Evolutionary conservation across 2,329 filamentous ascomycete genomes (phyloP).

Genomic region (Paramyrothecium roridum): DNA sequence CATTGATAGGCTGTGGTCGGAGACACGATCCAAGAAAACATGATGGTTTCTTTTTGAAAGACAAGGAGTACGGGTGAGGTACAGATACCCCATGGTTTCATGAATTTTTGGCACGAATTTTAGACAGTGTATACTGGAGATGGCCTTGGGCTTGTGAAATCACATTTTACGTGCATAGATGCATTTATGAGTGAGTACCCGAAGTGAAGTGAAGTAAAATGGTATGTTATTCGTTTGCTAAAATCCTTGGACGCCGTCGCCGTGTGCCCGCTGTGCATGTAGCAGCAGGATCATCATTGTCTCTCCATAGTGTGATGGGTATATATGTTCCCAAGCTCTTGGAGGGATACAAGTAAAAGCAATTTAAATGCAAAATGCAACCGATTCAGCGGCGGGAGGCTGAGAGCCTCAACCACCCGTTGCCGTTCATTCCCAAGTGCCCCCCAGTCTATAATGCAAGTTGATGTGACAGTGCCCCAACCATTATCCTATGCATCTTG

Average conservation of each 20-base stretch:
- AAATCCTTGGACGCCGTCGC: not conserved
- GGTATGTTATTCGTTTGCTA: not conserved
- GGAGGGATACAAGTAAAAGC: too few relatives aligned
- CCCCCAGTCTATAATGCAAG: too few relatives aligned
- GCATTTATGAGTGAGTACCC: not conserved
- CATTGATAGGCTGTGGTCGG: conserved; percentile 76
- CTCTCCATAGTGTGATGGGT: not conserved
- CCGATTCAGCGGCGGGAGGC: too few relatives aligned
- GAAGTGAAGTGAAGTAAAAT: not conserved
- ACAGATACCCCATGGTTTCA: conserved; percentile 9
- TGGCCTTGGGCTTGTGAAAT: not conserved
- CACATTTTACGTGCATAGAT: not conserved
- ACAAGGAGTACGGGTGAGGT: not conserved
- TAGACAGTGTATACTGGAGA: not conserved
- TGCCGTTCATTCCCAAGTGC: too few relatives aligned
- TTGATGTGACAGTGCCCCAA: too few relatives aligned
- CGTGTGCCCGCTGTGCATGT: not conserved
- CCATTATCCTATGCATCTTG: too few relatives aligned
- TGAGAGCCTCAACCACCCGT: too few relatives aligned
- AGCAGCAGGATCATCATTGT: not conserved
- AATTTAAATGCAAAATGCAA: too few relatives aligned
- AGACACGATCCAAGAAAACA: conserved; percentile 39
- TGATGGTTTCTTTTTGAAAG: not conserved
- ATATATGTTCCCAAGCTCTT: not conserved
- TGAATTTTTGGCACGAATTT: not conserved